Conservation (phyloP, 108 stramenopile genomes). For the Nitzschia palea region DNA sequence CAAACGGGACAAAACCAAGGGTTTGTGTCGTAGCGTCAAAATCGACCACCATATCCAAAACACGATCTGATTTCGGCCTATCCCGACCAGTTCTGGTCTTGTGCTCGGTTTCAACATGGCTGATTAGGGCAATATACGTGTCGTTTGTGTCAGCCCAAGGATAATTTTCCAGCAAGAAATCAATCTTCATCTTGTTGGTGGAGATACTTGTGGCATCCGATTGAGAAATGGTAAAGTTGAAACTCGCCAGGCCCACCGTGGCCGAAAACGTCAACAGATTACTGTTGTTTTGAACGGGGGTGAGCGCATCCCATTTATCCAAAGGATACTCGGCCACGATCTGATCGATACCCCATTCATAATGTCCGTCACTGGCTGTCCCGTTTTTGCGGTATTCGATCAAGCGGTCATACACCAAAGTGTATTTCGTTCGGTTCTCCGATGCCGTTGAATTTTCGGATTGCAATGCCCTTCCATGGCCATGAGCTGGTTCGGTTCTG, state of each 20-base stretch:
- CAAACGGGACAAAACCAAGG: conserved; percentile 15
- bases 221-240: conserved; percentile 22
- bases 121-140: conserved; percentile 20
- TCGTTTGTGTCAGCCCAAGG: conserved; percentile 14
- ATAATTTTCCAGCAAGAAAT: conserved; percentile 21
- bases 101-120: conserved; percentile 7
- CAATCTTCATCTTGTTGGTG: conserved; percentile 45
- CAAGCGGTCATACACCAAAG: conserved; percentile 23
- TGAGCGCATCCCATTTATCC: background rate
- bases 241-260: background rate
- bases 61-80: background rate
- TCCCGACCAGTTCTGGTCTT: conserved; percentile 8
- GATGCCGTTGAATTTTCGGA: no score
- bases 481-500: no score
- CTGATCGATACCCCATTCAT: conserved; percentile 20
- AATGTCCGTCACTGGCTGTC: background rate
- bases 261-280: conserved; percentile 6
- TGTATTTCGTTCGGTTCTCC: conserved; percentile 10
- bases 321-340: background rate
- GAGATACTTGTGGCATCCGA: conserved; percentile 2
- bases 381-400: conserved; percentile 34
- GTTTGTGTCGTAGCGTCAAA: background rate
- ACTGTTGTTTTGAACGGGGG: background rate
- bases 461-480: no score
- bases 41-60: background rate